A percentile compares a stretch with the other conserved stretches of the same genome.
These are phyloP conservation scores for Yarrowia sp. DNA, from an alignment of 805 yeast genomes.

Conservation along the genomic window DNA sequence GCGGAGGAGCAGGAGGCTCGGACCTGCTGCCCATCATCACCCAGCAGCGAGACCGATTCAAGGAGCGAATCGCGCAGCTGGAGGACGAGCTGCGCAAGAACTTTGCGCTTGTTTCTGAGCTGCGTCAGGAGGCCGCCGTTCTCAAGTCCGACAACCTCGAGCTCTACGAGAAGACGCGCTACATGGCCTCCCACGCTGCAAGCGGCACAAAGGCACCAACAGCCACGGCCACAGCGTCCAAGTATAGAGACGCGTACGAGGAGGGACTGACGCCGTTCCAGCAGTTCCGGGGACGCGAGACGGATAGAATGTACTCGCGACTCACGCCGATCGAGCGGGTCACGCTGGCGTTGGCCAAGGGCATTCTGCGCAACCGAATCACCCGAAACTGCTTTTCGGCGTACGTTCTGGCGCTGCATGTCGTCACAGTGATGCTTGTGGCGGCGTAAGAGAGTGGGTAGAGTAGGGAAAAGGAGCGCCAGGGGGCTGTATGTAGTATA, in stretches of 20 bases:
- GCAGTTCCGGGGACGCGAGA: slow-evolving; percentile 77
- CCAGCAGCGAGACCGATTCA: slow-evolving; percentile 92
- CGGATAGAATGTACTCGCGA: slow-evolving; percentile 72
- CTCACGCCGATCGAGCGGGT: slow-evolving; percentile 80
- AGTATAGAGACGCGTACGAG: slow-evolving; percentile 71
- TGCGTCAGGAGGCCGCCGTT: slow-evolving; percentile 67
- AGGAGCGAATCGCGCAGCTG: slow-evolving; percentile 79
- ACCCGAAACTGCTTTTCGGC: slow-evolving; percentile 74
- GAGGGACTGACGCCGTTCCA: slow-evolving; percentile 83
- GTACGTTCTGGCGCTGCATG: slow-evolving; percentile 78
- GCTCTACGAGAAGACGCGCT: slow-evolving; percentile 70
- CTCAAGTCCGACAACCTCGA: slow-evolving; percentile 78
- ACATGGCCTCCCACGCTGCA: slow-evolving; percentile 44
- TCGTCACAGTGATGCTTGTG: slow-evolving; percentile 62
- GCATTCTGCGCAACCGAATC: slow-evolving; percentile 74
- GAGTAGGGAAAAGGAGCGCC: neutral
- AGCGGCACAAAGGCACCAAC: slow-evolving; percentile 38
- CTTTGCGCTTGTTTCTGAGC: slow-evolving; percentile 59
- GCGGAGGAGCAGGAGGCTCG: slow-evolving; percentile 49
- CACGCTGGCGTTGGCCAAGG: slow-evolving; percentile 73
- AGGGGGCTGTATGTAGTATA: neutral
- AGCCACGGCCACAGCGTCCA: slow-evolving; percentile 44
- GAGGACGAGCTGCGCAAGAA: slow-evolving; percentile 79
- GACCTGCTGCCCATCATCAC: slow-evolving; percentile 82
- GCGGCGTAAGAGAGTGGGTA: neutral